Evolutionary conservation across 2,329 filamentous ascomycete species (phyloP), one percentile per base, ranked within the genome.

Genomic region (Hypoxylon rubiginosum): DNA sequence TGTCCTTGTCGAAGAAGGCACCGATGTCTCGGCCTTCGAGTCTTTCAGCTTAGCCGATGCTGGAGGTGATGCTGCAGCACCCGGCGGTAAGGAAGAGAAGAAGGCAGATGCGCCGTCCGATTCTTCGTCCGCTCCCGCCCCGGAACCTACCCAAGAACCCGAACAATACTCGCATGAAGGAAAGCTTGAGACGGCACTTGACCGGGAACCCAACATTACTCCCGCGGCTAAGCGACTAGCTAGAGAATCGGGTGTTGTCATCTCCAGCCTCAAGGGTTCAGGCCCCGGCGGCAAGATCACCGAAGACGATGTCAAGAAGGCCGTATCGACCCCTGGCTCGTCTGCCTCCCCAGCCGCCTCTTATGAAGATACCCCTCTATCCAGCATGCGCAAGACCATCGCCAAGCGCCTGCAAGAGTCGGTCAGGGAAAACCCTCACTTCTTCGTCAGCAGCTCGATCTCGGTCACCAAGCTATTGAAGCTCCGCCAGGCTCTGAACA

Each of bases 381-480:
- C 87, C 76, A 91, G 92, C 80, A 99, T 99, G 96, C 94, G 96
- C 86, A 98, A 97, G 90, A 94, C 92, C 72, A 99, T 99, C 80
- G 96, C 96, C 81, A 90, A 84, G 82, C 93, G 96, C 74, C 92
- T 99, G 65, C 90, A 91, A 77, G 88, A 97, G 84, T 98, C 95
- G 46, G 88, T 93, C 81, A 89, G 92, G 82, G 91, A 95, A 83
- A 98, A 97, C 88, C 96, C 96, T 66, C 96, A 98, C 88, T 99
- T 97, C 89, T 99, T 95, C 80, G 95, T 99, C 76, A 93, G 93
- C 75, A 91, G 93, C 76, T 90, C 89, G 74, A 88, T 99, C 78
- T 98, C 95, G 63, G 96, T 99, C 71, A 88, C 86, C 81, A 98
- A 98, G 88, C 92, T 99, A 52, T 85, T 97, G 77, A 98, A 97